Evolutionary conservation across 345 rosid genomes (phyloP).

Genomic region (Lepidium sativum): DNA sequence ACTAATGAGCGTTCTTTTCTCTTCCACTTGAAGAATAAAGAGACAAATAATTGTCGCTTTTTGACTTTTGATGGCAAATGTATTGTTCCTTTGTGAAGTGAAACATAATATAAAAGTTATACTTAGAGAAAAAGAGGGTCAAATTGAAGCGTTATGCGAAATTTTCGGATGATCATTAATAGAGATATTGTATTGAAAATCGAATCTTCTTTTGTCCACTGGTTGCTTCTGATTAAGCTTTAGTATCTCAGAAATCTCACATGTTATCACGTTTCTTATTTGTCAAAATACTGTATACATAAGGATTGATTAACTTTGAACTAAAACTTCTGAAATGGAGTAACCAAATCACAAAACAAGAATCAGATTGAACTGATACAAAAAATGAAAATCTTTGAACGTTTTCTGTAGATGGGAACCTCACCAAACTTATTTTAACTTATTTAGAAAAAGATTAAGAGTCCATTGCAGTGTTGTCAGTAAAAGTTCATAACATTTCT

Average conservation of each 20-base stretch:
- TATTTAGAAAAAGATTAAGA: background rate
- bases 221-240: slow-evolving; percentile 18
- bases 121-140: background rate
- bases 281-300: background rate
- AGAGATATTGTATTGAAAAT: background rate
- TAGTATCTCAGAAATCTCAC: background rate
- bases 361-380: background rate
- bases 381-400: slow-evolving; percentile 7
- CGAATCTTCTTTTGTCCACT: slow-evolving; percentile 4
- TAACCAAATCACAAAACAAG: slow-evolving; percentile 6
- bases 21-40: background rate
- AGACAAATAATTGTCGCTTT: background rate
- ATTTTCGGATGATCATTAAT: slow-evolving; percentile 10
- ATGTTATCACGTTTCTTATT: no score
- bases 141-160: slow-evolving; percentile 7
- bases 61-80: slow-evolving; percentile 8
- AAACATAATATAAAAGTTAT: background rate
- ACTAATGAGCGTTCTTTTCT: background rate
- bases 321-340: background rate
- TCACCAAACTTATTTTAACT: slow-evolving; percentile 15
- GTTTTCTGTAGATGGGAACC: background rate
- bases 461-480: slow-evolving; percentile 30
- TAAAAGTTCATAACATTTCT: slow-evolving; percentile 70
- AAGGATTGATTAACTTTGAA: background rate
- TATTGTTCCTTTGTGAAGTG: background rate